Conservation (phyloP, 2,329 filamentous ascomycete genomes). For the Ambrosiella beaveri region DNA sequence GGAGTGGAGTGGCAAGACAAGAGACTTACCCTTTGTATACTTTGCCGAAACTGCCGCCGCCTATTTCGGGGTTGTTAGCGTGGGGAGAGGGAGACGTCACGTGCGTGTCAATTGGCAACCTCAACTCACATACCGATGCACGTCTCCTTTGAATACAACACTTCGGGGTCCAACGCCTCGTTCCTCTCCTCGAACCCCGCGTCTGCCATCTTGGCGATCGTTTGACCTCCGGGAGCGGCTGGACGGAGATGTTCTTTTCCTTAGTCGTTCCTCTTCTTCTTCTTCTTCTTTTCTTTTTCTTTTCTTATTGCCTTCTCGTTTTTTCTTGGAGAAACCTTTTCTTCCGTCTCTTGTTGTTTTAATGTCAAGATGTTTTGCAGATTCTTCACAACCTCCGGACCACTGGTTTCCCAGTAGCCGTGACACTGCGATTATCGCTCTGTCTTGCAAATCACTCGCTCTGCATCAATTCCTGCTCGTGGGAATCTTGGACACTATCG, state of each 20-base stretch:
- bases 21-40: constrained; percentile 78
- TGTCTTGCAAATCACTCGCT: no score
- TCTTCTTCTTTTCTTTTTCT: neutral
- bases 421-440: no score
- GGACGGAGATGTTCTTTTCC: no score
- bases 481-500: no score
- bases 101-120: neutral
- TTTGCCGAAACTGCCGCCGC: constrained; percentile 93
- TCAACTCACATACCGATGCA: constrained; percentile 47
- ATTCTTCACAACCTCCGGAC: no score
- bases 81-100: no score
- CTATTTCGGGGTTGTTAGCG: constrained; percentile 25
- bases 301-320: no score
- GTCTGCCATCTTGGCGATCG: constrained; percentile 26
- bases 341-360: no score
- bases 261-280: neutral
- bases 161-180: constrained; percentile 62
- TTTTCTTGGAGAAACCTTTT: no score
- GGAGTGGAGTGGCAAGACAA: neutral
- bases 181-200: constrained; percentile 30
- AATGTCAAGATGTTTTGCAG: no score
- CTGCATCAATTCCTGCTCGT: no score
- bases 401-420: no score
- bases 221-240: neutral
- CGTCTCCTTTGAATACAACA: constrained; percentile 82